Percentiles rank a stretch among this genome's conserved stretches.
These are phyloP conservation scores for Naematelia aurantialba DNA, from an alignment of 768 basidiomycete species.

Conservation along the genomic window DNA sequence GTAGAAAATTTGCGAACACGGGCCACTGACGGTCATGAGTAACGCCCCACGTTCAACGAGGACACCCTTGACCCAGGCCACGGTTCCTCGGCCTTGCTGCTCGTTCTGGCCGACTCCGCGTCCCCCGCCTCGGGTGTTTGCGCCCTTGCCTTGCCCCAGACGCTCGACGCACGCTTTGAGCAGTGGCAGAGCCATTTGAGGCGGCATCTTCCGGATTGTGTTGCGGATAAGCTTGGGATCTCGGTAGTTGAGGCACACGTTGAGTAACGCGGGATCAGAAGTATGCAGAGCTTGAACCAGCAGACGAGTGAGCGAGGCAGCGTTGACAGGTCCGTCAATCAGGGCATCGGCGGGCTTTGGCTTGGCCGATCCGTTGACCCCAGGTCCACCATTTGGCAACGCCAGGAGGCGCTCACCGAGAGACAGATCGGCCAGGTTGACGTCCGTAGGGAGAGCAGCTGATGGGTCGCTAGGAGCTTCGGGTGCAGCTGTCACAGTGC, in stretches of 20 bases:
- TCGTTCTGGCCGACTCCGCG: constrained; percentile 59
- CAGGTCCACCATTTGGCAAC: constrained; percentile 55
- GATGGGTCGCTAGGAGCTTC: constrained; percentile 29
- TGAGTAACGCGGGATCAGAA: constrained; percentile 77
- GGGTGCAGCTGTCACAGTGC: constrained; percentile 21
- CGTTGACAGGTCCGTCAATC: constrained; percentile 54
- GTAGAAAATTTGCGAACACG: neutral
- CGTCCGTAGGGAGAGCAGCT: constrained; percentile 54
- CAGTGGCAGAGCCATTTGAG: constrained; percentile 78
- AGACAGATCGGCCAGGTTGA: constrained; percentile 82
- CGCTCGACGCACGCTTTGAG: constrained; percentile 85
- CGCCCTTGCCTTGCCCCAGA: constrained; percentile 70
- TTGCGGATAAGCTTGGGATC: constrained; percentile 75
- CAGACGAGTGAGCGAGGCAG: constrained; percentile 84
- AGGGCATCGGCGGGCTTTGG: constrained; percentile 37
- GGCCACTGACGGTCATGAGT: constrained; percentile 79
- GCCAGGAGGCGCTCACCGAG: constrained; percentile 85
- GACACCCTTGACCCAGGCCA: constrained; percentile 60
- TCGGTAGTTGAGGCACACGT: constrained; percentile 65
- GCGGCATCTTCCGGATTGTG: constrained; percentile 79
- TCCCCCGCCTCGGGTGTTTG: constrained; percentile 69
- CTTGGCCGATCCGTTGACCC: constrained; percentile 32
- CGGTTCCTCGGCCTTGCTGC: constrained; percentile 48
- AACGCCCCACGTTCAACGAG: constrained; percentile 82
- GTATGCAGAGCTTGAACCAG: constrained; percentile 96